phyloP scores from a whole-genome alignment of 495 filamentous ascomycete species.

The Neurospora tetraspora region DNA sequence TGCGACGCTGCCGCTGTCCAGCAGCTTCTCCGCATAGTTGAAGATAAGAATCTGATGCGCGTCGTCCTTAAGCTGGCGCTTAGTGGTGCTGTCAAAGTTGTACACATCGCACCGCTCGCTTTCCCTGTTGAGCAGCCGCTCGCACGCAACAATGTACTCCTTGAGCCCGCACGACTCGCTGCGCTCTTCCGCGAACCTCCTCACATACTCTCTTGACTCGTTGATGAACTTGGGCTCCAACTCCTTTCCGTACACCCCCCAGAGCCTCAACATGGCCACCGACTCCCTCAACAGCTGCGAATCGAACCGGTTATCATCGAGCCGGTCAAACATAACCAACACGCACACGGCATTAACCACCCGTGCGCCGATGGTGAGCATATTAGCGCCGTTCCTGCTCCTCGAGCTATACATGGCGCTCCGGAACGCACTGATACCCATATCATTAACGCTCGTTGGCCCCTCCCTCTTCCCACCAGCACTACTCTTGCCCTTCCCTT shows the following conservation, averaged over 20 bases:
- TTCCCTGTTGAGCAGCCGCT: constrained; percentile 58
- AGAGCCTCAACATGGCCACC: constrained; percentile 69
- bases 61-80: constrained; percentile 57
- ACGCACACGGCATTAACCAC: constrained; percentile 64
- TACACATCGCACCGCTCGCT: constrained; percentile 63
- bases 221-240: constrained; percentile 70
- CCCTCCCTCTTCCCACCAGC: constrained; percentile 26
- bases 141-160: constrained; percentile 58
- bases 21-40: constrained; percentile 49
- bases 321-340: constrained; percentile 63
- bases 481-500: constrained; percentile 11
- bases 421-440: constrained; percentile 47
- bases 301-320: constrained; percentile 39
- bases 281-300: constrained; percentile 52
- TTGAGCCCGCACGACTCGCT: constrained; percentile 48
- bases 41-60: constrained; percentile 59
- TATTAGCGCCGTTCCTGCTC: constrained; percentile 37
- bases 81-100: constrained; percentile 72
- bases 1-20: constrained; percentile 51
- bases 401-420: constrained; percentile 43
- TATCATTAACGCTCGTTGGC: constrained; percentile 38
- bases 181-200: constrained; percentile 52
- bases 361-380: constrained; percentile 38
- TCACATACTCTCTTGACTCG: constrained; percentile 54
- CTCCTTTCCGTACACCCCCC: constrained; percentile 63